Conservation (phyloP, 2,329 filamentous ascomycete species). For the Fusarium sp. region DNA sequence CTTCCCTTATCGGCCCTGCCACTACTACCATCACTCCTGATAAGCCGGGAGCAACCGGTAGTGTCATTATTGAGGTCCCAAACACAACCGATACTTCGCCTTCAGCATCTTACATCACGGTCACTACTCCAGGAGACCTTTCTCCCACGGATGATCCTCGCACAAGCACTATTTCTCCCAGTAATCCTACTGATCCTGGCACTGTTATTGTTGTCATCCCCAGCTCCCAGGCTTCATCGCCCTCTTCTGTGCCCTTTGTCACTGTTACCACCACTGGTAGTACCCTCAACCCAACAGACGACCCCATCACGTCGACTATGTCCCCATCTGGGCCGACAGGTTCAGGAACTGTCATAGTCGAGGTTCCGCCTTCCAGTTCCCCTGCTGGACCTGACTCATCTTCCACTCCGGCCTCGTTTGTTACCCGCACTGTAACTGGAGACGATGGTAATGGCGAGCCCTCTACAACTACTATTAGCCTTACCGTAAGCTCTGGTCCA, state of each 20-base stretch:
- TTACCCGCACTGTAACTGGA: neutral
- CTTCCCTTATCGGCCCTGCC: neutral
- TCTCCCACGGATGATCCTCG: neutral
- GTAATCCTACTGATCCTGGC: neutral
- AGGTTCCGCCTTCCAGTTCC: no score
- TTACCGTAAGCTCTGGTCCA: neutral
- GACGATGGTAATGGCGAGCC: neutral
- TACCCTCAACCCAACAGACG: neutral
- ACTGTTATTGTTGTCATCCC: neutral
- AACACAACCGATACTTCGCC: rapidly evolving
- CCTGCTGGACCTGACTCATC: no score
- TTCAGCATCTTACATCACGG: neutral
- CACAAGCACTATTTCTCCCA: neutral
- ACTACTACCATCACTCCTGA: neutral
- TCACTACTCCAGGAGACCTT: neutral
- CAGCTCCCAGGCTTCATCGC: neutral
- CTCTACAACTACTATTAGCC: neutral
- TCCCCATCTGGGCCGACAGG: no score
- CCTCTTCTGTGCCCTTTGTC: neutral
- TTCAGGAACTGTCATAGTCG: no score
- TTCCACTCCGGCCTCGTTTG: neutral
- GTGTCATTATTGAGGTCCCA: neutral
- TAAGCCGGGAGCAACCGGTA: neutral
- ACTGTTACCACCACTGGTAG: neutral
- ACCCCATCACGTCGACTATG: no score